Conservation (phyloP, 129 eudicot species). For the Pittosporum tobira region DNA sequence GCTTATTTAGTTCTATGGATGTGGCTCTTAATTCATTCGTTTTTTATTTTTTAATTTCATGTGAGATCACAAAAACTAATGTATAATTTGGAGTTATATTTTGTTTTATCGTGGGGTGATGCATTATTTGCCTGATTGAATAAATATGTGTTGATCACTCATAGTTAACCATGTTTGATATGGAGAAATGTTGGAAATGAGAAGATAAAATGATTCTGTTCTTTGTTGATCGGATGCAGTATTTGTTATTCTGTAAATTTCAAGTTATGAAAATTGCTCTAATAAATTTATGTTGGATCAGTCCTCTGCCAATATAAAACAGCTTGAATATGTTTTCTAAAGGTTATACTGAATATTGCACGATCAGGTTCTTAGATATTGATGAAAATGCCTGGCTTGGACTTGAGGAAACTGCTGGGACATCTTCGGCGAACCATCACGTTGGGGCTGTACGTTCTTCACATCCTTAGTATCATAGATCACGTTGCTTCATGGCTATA, state of each 20-base stretch:
- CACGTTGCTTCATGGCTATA: background rate
- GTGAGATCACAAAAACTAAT: too few species aligned
- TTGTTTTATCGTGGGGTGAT: background rate
- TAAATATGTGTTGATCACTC: too few species aligned
- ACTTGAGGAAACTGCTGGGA: slow-evolving; percentile 77
- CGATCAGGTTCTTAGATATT: slow-evolving; percentile 57
- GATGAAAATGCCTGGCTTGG: slow-evolving; percentile 70
- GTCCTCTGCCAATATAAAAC: background rate
- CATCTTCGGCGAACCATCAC: slow-evolving; percentile 50
- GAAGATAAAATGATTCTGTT: background rate
- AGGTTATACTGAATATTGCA: slow-evolving; percentile 2
- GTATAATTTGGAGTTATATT: too few species aligned
- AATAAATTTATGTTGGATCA: too few species aligned
- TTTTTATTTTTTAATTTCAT: too few species aligned
- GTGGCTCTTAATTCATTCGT: background rate
- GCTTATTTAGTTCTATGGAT: too few species aligned
- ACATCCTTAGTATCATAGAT: background rate
- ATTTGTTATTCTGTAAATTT: too few species aligned
- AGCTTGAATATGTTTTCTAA: background rate
- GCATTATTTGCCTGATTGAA: background rate
- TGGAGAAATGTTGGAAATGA: background rate
- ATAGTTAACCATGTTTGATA: background rate
- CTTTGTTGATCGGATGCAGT: too few species aligned
- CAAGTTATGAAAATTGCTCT: too few species aligned
- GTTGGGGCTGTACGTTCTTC: slow-evolving; percentile 65